Evolutionary conservation across 1,139 yeast genomes (phyloP), one percentile per base, ranked within the genome.

Genomic region (Pneumocystis canis): DNA sequence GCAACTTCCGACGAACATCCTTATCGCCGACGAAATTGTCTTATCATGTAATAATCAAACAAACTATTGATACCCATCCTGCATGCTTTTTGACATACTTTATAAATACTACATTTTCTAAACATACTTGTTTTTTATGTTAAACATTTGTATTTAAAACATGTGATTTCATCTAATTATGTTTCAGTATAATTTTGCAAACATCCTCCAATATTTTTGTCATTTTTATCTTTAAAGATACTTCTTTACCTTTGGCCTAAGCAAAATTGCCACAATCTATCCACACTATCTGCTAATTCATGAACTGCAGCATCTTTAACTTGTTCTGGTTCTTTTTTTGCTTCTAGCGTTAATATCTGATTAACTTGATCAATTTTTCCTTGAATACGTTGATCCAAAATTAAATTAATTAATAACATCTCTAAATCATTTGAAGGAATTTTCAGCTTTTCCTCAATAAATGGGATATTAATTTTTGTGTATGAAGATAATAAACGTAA

Each of bases 331-430:
- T 47, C 31, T 25, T 47, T 31, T 3, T 25, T 11, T 25, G 28
- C 11, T 25, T 47, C 20, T 25, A 47, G 25, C 20, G 31, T 47
- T 47, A 47, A 47, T 47, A 47, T 47, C 25, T 47, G 54, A 47
- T 47, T 47, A 18, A 47, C 54, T 53, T 60, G 62, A 47, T 68
- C 69, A 35, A 68, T 67, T 58, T 62, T 61, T 20, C 70, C 70
- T n/a, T 63, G 53, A 20, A 68, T 63, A 53, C 64, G 63, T 30
- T 83, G 84, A 39, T 75, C 75, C 57, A 77, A 75, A 32, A 80
- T 78, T 60, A 84, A 71, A 63, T 74, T 76, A 3, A 79, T 68
- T n/a, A 77, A 66, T 6, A 79, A 71, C 14, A 72, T 71, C 61
- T 78, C 79, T 30, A 82, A 73, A 53, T 76, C 75, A 2, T 69